Evolutionary conservation across 257 asterid species (phyloP), one percentile per base, ranked within the genome.

Genomic region (Coffea canephora): DNA sequence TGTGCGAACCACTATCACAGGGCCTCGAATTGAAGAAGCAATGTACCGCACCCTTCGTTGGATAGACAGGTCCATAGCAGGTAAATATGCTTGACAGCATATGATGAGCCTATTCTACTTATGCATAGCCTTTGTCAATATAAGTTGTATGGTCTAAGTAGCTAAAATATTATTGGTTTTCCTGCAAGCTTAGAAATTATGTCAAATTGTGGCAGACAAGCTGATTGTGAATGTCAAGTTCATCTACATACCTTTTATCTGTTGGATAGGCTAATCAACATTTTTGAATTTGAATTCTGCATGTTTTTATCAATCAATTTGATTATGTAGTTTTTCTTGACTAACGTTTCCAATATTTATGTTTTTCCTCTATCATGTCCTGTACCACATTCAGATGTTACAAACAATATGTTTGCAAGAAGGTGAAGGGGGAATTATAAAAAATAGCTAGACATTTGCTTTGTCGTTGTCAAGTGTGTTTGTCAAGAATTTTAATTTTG

Each of bases 31-130:
- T 80, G 92, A 93, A 85, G 99, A 95, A 85, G 99, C 99, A 62
- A 95, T 92, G 99, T 87, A 92, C 85, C 97, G 99, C 71, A 95
- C 99, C 67, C 94, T 95, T 84, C 98, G 99, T 66, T 95, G 99
- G 99, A 95, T 95, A 82, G 99, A 95, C 85, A 94, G 99, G 87
- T 95, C 98, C 84, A 94, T 95, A 78, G 86, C 93, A 85, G 99
- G 99, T 95, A 89, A 73, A 76, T 64, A 69, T 79, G 39, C 73
- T 70, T 49, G 12, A 27, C 36, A 11, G 62, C 78, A 43, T 7
- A n/a, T 19, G 52, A 14, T 49, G 18, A 48, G 55, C 41, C 27
- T 69, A 45, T 52, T 45, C 16, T 45, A 23, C 31, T 46, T 10
- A 4, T 3, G 55, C 39, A 55, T 78, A 11, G 69, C 18, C 19